These are phyloP conservation scores for Lipomyces yarrowii DNA, from an alignment of 1,139 yeast species.

Conservation along the genomic window DNA sequence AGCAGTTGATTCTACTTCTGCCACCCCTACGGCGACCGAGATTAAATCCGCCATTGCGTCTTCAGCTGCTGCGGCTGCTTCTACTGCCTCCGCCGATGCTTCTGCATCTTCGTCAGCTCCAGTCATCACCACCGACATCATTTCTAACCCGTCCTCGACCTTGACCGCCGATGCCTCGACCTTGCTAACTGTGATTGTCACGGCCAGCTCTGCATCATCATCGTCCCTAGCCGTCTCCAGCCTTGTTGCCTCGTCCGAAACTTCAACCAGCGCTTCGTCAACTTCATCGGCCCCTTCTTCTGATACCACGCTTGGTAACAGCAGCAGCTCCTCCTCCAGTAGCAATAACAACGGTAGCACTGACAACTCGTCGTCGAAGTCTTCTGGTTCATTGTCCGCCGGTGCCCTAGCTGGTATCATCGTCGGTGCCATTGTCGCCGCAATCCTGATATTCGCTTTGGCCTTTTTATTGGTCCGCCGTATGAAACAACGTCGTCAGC, in stretches of 20 bases:
- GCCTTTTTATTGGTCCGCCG: constrained; percentile 53
- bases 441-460: constrained; percentile 49
- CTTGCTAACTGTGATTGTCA: constrained; percentile 4
- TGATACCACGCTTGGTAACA: constrained; percentile 2
- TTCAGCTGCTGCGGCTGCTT: constrained; percentile 3
- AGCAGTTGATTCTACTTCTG: neutral
- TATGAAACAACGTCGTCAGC: constrained; percentile 12
- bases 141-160: constrained; percentile 1
- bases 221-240: constrained; percentile 10
- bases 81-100: too few relatives aligned
- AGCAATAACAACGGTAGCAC: constrained; percentile 11
- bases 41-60: constrained; percentile 6
- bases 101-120: constrained; percentile 1
- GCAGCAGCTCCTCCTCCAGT: constrained; percentile 1
- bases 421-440: constrained; percentile 61
- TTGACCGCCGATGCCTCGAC: constrained; percentile 5
- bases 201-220: constrained; percentile 7
- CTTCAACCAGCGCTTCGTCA: constrained; percentile 5
- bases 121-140: constrained; percentile 8
- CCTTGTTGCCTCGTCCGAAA: neutral
- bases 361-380: constrained; percentile 1
- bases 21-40: constrained; percentile 9
- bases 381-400: constrained; percentile 36
- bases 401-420: constrained; percentile 73
- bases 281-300: constrained; percentile 9